phyloP scores from a whole-genome alignment of 305 asterid species.

The Fraxinus floribunda region DNA sequence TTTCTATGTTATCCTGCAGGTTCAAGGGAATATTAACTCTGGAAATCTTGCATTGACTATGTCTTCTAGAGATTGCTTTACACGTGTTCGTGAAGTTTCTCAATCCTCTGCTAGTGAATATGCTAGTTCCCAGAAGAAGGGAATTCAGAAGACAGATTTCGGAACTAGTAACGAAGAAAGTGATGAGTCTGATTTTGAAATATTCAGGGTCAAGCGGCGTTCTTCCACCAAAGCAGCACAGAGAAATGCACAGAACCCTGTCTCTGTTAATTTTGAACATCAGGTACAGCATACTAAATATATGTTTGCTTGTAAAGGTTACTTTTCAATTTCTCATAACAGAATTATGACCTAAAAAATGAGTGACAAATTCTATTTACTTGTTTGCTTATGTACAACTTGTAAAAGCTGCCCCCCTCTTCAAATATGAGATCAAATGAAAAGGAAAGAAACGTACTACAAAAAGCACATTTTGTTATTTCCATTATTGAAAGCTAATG shows the following conservation, averaged over 20 bases:
- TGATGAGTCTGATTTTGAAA: conserved; percentile 78
- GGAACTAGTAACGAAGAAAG: conserved; percentile 45
- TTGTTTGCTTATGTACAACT: background rate
- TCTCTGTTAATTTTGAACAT: conserved; percentile 40
- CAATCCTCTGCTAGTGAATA: conserved; percentile 32
- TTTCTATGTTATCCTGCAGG: conserved; percentile 22
- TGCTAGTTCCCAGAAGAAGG: conserved; percentile 28
- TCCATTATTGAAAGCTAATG: background rate
- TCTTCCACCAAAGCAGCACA: conserved; percentile 54
- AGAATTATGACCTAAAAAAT: background rate
- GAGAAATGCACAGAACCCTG: conserved; percentile 40
- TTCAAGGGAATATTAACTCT: conserved; percentile 31
- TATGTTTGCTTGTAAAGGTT: background rate
- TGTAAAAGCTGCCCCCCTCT: background rate
- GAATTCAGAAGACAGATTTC: conserved; percentile 26
- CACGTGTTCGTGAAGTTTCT: conserved; percentile 28
- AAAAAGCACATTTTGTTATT: background rate
- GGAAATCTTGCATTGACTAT: conserved; percentile 26
- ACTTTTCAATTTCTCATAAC: background rate
- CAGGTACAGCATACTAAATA: conserved; percentile 48
- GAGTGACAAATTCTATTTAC: background rate
- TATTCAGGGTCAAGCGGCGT: conserved; percentile 78
- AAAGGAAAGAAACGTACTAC: background rate
- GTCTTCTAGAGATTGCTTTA: conserved; percentile 28
- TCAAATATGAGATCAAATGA: background rate